These are phyloP conservation scores for Grosmannia penicillata DNA, from an alignment of 2,329 filamentous ascomycete genomes.

Conservation along the genomic window DNA sequence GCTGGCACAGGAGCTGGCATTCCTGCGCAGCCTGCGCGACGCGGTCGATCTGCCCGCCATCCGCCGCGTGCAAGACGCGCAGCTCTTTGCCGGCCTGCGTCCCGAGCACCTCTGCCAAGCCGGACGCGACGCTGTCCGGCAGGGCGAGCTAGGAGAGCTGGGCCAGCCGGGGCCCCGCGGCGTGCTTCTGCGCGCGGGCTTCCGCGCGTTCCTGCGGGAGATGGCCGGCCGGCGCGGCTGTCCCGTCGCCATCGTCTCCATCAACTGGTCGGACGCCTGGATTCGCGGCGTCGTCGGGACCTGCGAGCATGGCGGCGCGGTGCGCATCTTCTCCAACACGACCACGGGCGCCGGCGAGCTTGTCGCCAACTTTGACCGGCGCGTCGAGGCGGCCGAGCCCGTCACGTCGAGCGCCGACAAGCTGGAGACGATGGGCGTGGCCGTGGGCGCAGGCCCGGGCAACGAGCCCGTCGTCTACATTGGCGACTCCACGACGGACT, in stretches of 20 bases:
- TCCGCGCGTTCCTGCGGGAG: constrained; percentile 12
- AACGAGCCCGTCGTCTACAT: constrained; percentile 28
- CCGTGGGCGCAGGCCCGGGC: constrained; percentile 11
- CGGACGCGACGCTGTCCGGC: constrained; percentile 20
- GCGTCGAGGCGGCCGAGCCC: constrained; percentile 5
- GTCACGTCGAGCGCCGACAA: constrained; percentile 31
- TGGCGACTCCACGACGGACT: constrained; percentile 42
- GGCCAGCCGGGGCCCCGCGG: not conserved
- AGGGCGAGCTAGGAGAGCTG: not conserved
- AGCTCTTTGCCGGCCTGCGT: constrained; percentile 28
- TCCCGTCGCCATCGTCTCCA: constrained; percentile 29
- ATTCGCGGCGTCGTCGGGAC: constrained; percentile 17
- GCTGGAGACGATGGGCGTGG: constrained; percentile 21
- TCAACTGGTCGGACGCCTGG: constrained; percentile 21
- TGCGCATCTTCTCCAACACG: constrained; percentile 30
- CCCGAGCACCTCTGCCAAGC: constrained; percentile 19
- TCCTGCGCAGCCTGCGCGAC: constrained; percentile 24
- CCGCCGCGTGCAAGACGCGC: constrained; percentile 24
- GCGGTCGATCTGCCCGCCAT: constrained; percentile 31
- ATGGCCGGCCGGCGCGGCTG: constrained; percentile 17
- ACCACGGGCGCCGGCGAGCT: constrained; percentile 23
- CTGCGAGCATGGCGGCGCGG: not conserved
- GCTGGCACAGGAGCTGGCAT: constrained; percentile 25
- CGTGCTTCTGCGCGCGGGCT: constrained; percentile 5
- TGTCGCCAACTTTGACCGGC: constrained; percentile 20